phyloP scores from a whole-genome alignment of 2,329 filamentous ascomycete species.

The Alternaria brassicicola region DNA sequence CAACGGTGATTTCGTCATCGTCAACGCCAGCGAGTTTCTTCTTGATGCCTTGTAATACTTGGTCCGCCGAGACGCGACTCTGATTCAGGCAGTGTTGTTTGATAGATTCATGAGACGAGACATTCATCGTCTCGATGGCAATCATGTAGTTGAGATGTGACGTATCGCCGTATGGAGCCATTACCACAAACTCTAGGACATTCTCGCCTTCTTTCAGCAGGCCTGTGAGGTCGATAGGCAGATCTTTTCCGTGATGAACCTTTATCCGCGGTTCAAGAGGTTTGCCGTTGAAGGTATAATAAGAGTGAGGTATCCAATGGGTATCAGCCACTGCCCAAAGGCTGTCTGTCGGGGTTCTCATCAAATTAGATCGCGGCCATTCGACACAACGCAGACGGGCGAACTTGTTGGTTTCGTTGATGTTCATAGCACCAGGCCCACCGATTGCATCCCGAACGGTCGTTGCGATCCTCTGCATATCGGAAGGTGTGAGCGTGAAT shows the following conservation, averaged over 20 bases:
- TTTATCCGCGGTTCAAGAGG: constrained; percentile 67
- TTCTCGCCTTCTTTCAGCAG: constrained; percentile 67
- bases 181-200: constrained; percentile 57
- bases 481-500: constrained; percentile 55
- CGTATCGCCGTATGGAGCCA: constrained; percentile 40
- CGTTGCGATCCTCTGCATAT: constrained; percentile 47
- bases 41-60: constrained; percentile 65
- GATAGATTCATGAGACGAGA: constrained; percentile 53
- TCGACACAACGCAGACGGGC: constrained; percentile 74
- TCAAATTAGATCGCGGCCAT: constrained; percentile 36
- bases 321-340: constrained; percentile 70
- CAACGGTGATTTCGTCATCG: constrained; percentile 59
- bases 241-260: constrained; percentile 73
- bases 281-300: constrained; percentile 69
- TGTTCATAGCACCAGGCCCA: constrained; percentile 38
- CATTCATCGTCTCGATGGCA: constrained; percentile 72
- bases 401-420: constrained; percentile 61
- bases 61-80: constrained; percentile 50
- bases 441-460: constrained; percentile 35
- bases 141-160: constrained; percentile 60
- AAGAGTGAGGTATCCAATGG: constrained; percentile 72
- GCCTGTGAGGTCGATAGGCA: constrained; percentile 75
- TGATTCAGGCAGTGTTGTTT: constrained; percentile 30
- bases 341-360: constrained; percentile 53
- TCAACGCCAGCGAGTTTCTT: constrained; percentile 62